phyloP scores from a whole-genome alignment of 495 filamentous ascomycete genomes.

The Aspergillus campestris region DNA sequence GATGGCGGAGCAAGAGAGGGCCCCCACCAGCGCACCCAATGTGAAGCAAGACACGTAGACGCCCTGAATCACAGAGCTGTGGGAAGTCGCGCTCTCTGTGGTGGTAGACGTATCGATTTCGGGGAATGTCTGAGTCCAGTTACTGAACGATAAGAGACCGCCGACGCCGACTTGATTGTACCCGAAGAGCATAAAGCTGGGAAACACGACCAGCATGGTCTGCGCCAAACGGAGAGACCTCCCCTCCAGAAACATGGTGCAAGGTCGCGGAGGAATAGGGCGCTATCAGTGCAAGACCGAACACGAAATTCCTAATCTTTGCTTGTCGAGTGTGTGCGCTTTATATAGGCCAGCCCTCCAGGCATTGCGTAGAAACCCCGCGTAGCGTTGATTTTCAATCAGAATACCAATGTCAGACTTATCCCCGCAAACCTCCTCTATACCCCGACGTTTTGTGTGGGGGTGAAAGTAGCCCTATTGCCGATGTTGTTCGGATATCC shows the following conservation, averaged over 20 bases:
- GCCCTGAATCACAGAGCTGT: conserved; percentile 15
- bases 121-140: conserved; percentile 12
- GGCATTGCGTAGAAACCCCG: too few relatives aligned
- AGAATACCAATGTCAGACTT: too few relatives aligned
- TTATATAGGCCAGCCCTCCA: too few relatives aligned
- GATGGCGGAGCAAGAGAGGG: conserved; percentile 18
- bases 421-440: too few relatives aligned
- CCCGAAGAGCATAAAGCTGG: conserved; percentile 22
- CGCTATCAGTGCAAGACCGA: not conserved
- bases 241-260: conserved; percentile 5
- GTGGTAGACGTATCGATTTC: conserved; percentile 10
- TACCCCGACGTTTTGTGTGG: too few relatives aligned
- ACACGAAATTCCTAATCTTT: too few relatives aligned
- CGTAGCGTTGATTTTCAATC: too few relatives aligned
- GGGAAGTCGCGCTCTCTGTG: not conserved
- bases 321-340: too few relatives aligned
- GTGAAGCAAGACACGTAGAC: conserved; percentile 22
- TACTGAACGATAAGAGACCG: conserved; percentile 8
- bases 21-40: conserved; percentile 23
- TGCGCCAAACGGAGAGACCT: conserved; percentile 9
- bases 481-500: too few relatives aligned
- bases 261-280: not conserved
- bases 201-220: conserved; percentile 16
- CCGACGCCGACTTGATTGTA: conserved; percentile 19
- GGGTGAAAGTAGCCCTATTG: too few relatives aligned